phyloP scores from a whole-genome alignment of 2,329 filamentous ascomycete genomes.

The Neonectria neomacrospora region DNA sequence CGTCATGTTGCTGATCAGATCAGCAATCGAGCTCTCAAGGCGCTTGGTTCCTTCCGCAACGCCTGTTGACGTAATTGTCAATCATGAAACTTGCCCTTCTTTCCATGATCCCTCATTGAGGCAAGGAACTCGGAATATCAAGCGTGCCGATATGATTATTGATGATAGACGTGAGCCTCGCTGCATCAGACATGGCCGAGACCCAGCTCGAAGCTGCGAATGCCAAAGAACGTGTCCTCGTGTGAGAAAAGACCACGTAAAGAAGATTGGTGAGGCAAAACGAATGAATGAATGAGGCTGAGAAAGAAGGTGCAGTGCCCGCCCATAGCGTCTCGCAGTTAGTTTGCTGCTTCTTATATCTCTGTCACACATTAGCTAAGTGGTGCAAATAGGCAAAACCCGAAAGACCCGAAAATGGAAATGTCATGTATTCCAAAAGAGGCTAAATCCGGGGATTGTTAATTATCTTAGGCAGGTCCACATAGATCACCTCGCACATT shows the following conservation, averaged over 20 bases:
- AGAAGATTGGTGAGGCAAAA: neutral
- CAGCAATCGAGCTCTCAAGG: neutral
- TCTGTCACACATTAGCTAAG: neutral
- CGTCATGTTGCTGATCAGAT: neutral
- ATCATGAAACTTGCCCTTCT: no score
- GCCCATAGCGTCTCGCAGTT: neutral
- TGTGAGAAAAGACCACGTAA: no score
- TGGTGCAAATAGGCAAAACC: no score
- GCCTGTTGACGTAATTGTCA: no score
- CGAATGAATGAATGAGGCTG: neutral
- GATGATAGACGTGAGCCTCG: slow-evolving; percentile 64
- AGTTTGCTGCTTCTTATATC: neutral
- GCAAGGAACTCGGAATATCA: neutral
- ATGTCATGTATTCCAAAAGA: no score
- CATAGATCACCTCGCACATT: no score
- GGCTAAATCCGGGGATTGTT: no score
- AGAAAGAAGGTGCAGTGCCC: neutral
- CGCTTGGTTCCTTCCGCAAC: no score
- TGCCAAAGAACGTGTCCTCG: slow-evolving; percentile 77
- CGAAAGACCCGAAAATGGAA: no score
- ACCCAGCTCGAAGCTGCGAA: slow-evolving; percentile 70
- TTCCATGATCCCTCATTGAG: no score
- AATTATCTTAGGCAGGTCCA: no score
- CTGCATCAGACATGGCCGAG: slow-evolving; percentile 61
- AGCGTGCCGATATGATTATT: slow-evolving; percentile 69